A percentile compares a stretch with the other conserved stretches of the same genome.
phyloP scores from a whole-genome alignment of 495 filamentous ascomycete species.

The Penicillium nucicola region DNA sequence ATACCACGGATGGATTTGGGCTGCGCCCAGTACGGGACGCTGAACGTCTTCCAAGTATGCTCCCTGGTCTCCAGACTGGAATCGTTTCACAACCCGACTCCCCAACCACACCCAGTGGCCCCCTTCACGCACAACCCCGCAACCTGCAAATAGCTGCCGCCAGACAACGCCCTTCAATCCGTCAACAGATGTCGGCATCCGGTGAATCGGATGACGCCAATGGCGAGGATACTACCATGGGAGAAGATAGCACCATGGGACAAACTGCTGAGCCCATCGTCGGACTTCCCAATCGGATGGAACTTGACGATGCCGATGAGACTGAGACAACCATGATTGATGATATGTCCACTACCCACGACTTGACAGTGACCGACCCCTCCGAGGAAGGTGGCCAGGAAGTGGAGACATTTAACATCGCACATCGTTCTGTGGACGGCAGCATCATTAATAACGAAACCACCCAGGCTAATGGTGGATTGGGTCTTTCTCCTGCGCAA shows the following conservation, averaged over 20 bases:
- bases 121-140: constrained; percentile 46
- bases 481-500: constrained; percentile 75
- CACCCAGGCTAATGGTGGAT: constrained; percentile 55
- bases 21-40: constrained; percentile 78
- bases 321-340: constrained; percentile 67
- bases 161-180: constrained; percentile 70
- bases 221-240: constrained; percentile 66
- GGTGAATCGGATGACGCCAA: constrained; percentile 86
- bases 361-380: constrained; percentile 70
- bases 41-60: constrained; percentile 83
- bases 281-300: constrained; percentile 74
- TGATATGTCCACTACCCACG: constrained; percentile 69
- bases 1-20: constrained; percentile 69
- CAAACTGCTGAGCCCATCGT: constrained; percentile 71
- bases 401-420: constrained; percentile 90
- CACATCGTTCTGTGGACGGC: constrained; percentile 86
- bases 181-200: constrained; percentile 81
- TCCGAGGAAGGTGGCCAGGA: constrained; percentile 71
- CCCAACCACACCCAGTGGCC: constrained; percentile 84
- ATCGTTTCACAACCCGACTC: constrained; percentile 87
- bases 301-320: constrained; percentile 76
- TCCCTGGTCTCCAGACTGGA: constrained; percentile 66
- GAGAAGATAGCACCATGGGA: constrained; percentile 56
- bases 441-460: constrained; percentile 71
- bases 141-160: constrained; percentile 41